phyloP scores from a whole-genome alignment of 257 asterid species.

The Apocynum venetum region DNA sequence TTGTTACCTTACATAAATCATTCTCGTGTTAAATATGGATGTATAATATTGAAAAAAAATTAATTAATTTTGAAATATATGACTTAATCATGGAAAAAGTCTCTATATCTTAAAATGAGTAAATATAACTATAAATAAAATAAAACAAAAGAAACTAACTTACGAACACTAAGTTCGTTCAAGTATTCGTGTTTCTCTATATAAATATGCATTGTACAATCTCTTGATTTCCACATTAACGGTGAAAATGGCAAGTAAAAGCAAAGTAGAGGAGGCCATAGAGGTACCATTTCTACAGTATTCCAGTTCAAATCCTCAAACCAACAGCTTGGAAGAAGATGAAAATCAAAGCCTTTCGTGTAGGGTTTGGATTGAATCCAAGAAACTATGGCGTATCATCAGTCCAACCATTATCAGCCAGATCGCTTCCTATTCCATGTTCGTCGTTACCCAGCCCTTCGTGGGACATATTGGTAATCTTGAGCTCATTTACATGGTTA shows the following conservation, averaged over 20 bases:
- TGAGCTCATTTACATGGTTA: constrained; percentile 76
- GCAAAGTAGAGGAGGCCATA: background rate
- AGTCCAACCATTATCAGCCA: constrained; percentile 91
- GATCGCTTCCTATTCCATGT: constrained; percentile 64
- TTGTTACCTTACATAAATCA: no score
- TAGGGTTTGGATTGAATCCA: constrained; percentile 37
- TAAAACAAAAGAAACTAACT: no score
- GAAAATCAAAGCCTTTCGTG: background rate
- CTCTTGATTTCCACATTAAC: no score
- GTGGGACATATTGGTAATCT: constrained; percentile 72
- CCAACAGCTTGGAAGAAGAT: background rate
- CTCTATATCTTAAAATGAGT: no score
- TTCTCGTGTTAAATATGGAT: no score
- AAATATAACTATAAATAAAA: no score
- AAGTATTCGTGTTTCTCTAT: no score
- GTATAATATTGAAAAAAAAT: no score
- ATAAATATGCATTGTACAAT: no score
- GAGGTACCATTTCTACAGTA: constrained; percentile 13
- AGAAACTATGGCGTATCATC: constrained; percentile 75
- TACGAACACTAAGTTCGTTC: no score
- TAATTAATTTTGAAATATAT: no score
- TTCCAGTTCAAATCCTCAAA: background rate
- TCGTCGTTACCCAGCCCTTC: constrained; percentile 68
- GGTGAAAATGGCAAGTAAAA: background rate
- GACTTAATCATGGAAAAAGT: no score